Base-by-base conservation (phyloP, 2,329 filamentous ascomycete genomes). In the Mycogone perniciosa region DNA sequence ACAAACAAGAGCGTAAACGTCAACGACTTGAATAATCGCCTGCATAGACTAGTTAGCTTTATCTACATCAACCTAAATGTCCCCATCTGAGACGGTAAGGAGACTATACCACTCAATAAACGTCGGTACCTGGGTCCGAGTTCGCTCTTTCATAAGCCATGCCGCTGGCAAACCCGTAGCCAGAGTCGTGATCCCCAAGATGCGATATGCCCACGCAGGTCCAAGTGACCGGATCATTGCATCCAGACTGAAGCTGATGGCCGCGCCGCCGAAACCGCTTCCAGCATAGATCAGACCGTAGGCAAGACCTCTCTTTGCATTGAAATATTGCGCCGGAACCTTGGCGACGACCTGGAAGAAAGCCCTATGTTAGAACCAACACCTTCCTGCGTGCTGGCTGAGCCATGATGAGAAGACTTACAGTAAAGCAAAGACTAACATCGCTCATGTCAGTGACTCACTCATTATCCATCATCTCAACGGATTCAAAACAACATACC, bases 101-200 rank as follows among this genome's bases (percentile, higher is more conserved):
- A 20, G 20, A 20, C 20, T 30, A 51, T n/a, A 75, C 74, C 76
- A 79, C 53, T 82, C 78, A 7, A 81, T 60, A 39, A 79, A 71
- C 2, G 52, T 52, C 1, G 47, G 41, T 4, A 41, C 43, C 64
- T 67, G 8, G 71, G 72, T 65, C 7, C 54, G 42, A 0, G 63
- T 64, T 9, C 76, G 67, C 54, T 80, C 76, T 48, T 71, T 71
- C 40, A 82, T 72, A 3, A 82, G 57, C 53, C 68, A 79, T 0
- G 79, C 78, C 1, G 77, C 76, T 2, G 81, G 80, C 0, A 82
- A 58, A 0, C 78, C 78, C 0, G 79, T 82, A 0, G 62, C 72
- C 5, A 80, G 61, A 1, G 73, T 78, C 6, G 73, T 54, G n/a
- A 82, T 58, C 0, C 77, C 78, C 0, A 81, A 64, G 27, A 78